Base-by-base conservation (phyloP, 108 stramenopile species). In the Cylindrotheca fusiformis region DNA sequence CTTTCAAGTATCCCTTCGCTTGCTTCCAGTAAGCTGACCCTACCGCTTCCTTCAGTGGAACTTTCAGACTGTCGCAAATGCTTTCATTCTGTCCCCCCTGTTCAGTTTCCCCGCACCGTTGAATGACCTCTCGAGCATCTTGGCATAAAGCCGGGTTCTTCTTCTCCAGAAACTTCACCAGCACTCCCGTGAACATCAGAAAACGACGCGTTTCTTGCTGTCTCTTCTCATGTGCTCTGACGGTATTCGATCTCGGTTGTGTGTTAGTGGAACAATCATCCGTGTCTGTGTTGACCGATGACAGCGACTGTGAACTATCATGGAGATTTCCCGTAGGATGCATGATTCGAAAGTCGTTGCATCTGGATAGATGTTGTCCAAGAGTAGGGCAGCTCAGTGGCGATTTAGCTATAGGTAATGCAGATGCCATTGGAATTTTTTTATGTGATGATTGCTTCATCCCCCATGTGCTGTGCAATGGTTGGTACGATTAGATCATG, bases 131-230 rank as follows among this genome's bases (percentile, higher is more conserved):
- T 55, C 77, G 78, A 52, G 83, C 83, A 32, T 60, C 48, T n/a
- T 31, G 27, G 55, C 78, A 83, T 52, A 83, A 71, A 1, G 33
- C 50, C 17, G 60, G 21, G 55, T 87, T 80, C 24, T 78, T 77
- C 62, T 65, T 58, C 69, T 87, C 83, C 22, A 87, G 57, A 29
- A 80, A 77, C 55, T 76, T 77, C 80, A 87, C 80, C 51, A 87
- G 65, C 22, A 84, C 77, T 27, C 76, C 64, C 0, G 83, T 78
- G 59, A 87, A 87, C 75, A 73, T 63, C 19, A 77, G 68, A 58
- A 87, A 84, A 2, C 48, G 52, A 45, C 79, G 77, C 67, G 80
- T 87, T 28, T 80, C 56, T 41, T 78, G 58, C 62, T 81, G 79
- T 41, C 60, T 55, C 31, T 48, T 20, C 26, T 50, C 28, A 31